These are phyloP conservation scores for Ophiostoma australiae DNA, from an alignment of 2,329 filamentous ascomycete species.

Conservation along the genomic window DNA sequence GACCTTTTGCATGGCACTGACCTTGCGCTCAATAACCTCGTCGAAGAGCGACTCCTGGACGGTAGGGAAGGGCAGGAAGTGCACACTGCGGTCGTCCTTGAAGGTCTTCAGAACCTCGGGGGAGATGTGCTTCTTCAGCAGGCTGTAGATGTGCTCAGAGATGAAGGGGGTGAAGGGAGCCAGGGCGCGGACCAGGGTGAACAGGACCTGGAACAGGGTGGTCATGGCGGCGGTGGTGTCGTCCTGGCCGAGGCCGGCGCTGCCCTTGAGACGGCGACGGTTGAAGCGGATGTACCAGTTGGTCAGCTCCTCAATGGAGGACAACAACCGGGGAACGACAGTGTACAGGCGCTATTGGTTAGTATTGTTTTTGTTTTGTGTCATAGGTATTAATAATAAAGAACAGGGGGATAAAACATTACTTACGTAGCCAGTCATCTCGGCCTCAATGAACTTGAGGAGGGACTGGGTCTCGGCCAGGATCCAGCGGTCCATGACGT, in stretches of 20 bases:
- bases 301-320: slow-evolving; percentile 74
- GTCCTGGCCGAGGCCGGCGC: slow-evolving; percentile 72
- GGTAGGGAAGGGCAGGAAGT: slow-evolving; percentile 86
- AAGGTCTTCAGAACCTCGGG: slow-evolving; percentile 53
- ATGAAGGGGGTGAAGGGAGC: slow-evolving; percentile 96
- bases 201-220: slow-evolving; percentile 89
- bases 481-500: slow-evolving; percentile 96
- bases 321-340: slow-evolving; percentile 77
- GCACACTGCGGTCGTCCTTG: slow-evolving; percentile 77
- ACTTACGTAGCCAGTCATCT: slow-evolving; percentile 57
- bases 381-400: neutral
- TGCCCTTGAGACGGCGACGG: slow-evolving; percentile 82
- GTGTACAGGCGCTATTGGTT: slow-evolving; percentile 62
- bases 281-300: slow-evolving; percentile 99
- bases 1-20: slow-evolving; percentile 88
- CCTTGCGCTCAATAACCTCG: slow-evolving; percentile 75
- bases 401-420: no score
- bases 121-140: slow-evolving; percentile 76
- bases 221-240: slow-evolving; percentile 90
- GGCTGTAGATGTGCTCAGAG: slow-evolving; percentile 88
- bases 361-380: neutral
- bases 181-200: slow-evolving; percentile 78
- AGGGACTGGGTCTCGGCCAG: slow-evolving; percentile 87
- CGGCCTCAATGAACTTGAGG: slow-evolving; percentile 83
- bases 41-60: slow-evolving; percentile 87